Percentiles rank a stretch among this genome's conserved stretches.
phyloP scores from a whole-genome alignment of 2,329 filamentous ascomycete species.

The Cercospora sp. region DNA sequence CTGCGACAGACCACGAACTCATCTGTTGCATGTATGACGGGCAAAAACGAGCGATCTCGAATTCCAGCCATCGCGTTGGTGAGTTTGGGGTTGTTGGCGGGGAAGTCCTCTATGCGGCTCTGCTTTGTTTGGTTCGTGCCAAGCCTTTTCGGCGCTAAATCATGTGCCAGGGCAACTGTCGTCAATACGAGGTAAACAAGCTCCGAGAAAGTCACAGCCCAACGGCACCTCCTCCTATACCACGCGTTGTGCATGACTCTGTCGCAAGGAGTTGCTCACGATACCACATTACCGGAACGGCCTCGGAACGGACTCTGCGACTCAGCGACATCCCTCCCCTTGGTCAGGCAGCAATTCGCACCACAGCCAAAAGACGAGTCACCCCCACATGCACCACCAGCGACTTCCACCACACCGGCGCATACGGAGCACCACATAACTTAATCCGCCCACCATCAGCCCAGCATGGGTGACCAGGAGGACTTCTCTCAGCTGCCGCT shows the following conservation, averaged over 20 bases:
- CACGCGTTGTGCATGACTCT: constrained; percentile 10
- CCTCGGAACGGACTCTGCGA: neutral
- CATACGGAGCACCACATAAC: constrained; percentile 4
- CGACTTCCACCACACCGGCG: neutral
- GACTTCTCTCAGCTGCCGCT: constrained; percentile 79
- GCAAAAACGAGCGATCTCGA: neutral
- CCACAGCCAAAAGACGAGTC: neutral
- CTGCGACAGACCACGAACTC: constrained; percentile 9
- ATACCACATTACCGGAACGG: neutral
- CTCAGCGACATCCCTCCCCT: neutral
- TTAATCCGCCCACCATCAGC: neutral
- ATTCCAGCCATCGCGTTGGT: neutral
- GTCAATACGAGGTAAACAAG: constrained; percentile 9
- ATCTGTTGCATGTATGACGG: constrained; percentile 18
- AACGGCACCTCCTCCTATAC: constrained; percentile 8
- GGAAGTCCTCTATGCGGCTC: neutral
- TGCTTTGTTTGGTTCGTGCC: neutral
- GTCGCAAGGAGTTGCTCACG: neutral
- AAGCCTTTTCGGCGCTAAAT: neutral
- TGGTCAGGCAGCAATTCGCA: constrained; percentile 3
- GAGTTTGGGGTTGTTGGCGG: neutral
- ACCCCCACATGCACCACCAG: constrained; percentile 5
- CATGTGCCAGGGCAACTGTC: constrained; percentile 6
- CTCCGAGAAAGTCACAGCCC: constrained; percentile 2
- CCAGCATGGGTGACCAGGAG: constrained; percentile 78